Conservation (phyloP, 1,139 yeast genomes). For the Lodderomyces orthopsilosis region DNA sequence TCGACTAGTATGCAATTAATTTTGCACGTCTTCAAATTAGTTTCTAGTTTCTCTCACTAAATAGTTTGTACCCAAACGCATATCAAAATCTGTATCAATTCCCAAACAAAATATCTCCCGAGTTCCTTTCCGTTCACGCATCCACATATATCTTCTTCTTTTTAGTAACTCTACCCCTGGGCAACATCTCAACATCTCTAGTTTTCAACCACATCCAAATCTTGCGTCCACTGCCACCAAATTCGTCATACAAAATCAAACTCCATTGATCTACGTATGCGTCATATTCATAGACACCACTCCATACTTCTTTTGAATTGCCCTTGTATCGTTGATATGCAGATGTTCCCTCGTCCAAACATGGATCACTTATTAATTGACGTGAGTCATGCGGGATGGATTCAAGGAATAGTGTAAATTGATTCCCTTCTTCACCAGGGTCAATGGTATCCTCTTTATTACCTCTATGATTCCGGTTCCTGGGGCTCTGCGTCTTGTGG, state of each 20-base stretch:
- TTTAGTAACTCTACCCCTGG: neutral
- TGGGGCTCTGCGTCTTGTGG: neutral
- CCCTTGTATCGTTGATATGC: slow-evolving; percentile 1
- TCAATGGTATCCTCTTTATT: neutral
- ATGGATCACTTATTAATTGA: slow-evolving; percentile 30
- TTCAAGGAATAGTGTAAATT: neutral
- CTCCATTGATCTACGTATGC: neutral
- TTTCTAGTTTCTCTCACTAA: no score
- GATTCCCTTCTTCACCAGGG: neutral
- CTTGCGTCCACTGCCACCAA: neutral
- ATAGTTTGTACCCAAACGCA: neutral
- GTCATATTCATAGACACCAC: neutral
- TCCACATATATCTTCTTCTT: slow-evolving; percentile 3
- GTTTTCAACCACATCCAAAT: slow-evolving; percentile 2
- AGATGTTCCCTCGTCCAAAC: slow-evolving; percentile 17
- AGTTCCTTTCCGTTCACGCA: neutral
- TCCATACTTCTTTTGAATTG: neutral
- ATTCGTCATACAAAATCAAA: slow-evolving; percentile 3
- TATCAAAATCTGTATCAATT: neutral
- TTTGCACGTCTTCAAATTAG: no score
- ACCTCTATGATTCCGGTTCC: neutral
- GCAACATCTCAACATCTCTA: slow-evolving; percentile 3
- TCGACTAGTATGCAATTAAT: no score
- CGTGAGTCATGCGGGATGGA: slow-evolving; percentile 27
- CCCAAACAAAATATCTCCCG: neutral